phyloP scores from a whole-genome alignment of 2,329 filamentous ascomycete genomes.

The Fusarium nurragi region DNA sequence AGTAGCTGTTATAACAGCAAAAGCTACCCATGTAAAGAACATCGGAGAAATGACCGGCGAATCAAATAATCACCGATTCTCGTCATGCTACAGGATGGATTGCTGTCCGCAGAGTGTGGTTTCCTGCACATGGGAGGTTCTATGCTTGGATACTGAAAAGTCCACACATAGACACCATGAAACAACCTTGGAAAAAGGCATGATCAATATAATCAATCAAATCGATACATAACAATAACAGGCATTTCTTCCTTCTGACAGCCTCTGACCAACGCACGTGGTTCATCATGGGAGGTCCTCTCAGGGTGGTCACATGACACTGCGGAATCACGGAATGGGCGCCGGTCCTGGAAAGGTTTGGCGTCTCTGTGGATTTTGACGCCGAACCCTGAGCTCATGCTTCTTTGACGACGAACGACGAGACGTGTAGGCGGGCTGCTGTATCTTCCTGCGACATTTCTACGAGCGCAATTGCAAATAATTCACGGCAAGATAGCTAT shows the following conservation, averaged over 20 bases:
- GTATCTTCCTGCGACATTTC: constrained; percentile 2
- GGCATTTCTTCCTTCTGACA: too few relatives aligned
- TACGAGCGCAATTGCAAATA: background rate
- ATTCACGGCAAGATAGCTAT: constrained; percentile 1
- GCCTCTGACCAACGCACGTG: background rate
- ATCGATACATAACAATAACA: too few relatives aligned
- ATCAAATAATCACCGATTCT: too few relatives aligned
- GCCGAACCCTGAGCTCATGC: constrained; percentile 15
- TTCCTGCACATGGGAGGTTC: too few relatives aligned
- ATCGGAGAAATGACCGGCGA: too few relatives aligned
- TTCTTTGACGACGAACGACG: constrained; percentile 26
- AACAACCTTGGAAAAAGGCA: too few relatives aligned
- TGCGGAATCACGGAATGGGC: background rate
- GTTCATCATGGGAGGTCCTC: background rate
- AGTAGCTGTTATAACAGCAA: background rate
- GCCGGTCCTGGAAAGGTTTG: constrained; percentile 12
- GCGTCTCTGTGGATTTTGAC: constrained; percentile 32
- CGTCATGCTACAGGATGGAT: too few relatives aligned
- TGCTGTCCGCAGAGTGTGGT: too few relatives aligned
- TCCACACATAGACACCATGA: too few relatives aligned
- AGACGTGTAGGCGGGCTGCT: constrained; percentile 27
- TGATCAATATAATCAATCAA: too few relatives aligned
- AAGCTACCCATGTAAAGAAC: background rate
- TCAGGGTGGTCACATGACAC: constrained; percentile 5
- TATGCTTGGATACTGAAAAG: too few relatives aligned